A percentile compares a stretch with the other conserved stretches of the same genome.
phyloP scores from a whole-genome alignment of 78 protist species.

The Protostelium mycophagum region DNA sequence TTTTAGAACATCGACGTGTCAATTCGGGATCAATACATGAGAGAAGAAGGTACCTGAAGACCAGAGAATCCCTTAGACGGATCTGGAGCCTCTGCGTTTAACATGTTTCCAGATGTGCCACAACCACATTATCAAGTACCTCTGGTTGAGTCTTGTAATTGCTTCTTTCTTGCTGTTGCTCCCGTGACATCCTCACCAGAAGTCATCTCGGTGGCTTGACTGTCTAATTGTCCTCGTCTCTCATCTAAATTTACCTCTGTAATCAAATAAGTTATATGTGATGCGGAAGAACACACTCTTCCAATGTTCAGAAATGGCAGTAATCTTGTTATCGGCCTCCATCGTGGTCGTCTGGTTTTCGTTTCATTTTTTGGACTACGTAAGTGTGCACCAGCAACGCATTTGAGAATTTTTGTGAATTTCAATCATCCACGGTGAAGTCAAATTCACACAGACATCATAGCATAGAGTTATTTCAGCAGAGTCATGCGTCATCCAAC shows the following conservation, averaged over 20 bases:
- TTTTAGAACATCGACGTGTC: background rate
- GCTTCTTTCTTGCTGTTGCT: background rate
- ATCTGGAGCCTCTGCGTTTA: constrained; percentile 23
- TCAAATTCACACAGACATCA: no score
- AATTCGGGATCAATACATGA: background rate
- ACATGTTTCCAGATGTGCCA: no score
- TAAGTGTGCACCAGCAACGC: no score
- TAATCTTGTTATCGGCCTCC: background rate
- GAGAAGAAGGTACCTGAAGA: background rate
- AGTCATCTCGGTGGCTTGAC: background rate
- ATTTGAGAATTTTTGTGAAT: no score
- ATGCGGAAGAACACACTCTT: background rate
- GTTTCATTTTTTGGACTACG: no score
- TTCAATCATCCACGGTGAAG: no score
- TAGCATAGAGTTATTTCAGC: no score
- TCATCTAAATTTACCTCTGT: background rate
- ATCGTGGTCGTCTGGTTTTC: no score
- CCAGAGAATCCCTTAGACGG: constrained; percentile 1
- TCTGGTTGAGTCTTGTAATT: background rate
- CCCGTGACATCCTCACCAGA: background rate
- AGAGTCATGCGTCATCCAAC: no score
- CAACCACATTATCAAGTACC: background rate
- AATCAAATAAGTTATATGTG: background rate
- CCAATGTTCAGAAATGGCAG: background rate
- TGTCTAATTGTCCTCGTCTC: background rate